These are phyloP conservation scores for Diutina sp. DNA, from an alignment of 1,139 yeast genomes.

Conservation along the genomic window DNA sequence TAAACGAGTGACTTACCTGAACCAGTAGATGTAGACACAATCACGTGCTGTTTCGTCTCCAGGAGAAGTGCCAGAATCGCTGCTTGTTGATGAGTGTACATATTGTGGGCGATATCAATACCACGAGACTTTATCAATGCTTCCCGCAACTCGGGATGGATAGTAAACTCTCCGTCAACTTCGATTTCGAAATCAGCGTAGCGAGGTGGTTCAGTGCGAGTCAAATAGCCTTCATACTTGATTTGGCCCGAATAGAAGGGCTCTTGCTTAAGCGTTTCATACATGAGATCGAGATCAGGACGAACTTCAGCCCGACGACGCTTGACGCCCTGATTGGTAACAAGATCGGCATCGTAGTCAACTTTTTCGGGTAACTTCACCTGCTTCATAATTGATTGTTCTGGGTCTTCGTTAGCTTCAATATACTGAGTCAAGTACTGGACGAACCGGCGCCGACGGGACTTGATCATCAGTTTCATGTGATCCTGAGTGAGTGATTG, in stretches of 20 bases:
- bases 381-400: conserved; percentile 31
- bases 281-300: conserved; percentile 22
- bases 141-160: conserved; percentile 31
- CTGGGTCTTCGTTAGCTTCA: conserved; percentile 12
- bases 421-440: conserved; percentile 27
- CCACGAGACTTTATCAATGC: conserved; percentile 37
- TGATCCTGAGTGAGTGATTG: conserved; percentile 18
- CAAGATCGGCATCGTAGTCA: conserved; percentile 16
- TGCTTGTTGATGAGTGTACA: conserved; percentile 73
- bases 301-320: conserved; percentile 6
- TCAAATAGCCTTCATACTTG: conserved; percentile 20
- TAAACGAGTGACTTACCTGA: conserved; percentile 91
- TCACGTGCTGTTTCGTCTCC: conserved; percentile 38
- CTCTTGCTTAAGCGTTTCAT: conserved; percentile 28
- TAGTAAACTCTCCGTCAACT: conserved; percentile 19
- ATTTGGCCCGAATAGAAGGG: conserved; percentile 53
- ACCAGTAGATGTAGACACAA: conserved; percentile 86
- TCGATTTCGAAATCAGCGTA: conserved; percentile 8
- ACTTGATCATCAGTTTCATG: conserved; percentile 44
- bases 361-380: conserved; percentile 7
- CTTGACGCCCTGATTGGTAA: conserved; percentile 19
- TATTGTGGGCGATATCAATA: conserved; percentile 26
- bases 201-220: conserved; percentile 8
- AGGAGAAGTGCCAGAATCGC: conserved; percentile 47
- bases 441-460: conserved; percentile 43